phyloP scores from a whole-genome alignment of 768 basidiomycete species.

The Daedalea quercina region DNA sequence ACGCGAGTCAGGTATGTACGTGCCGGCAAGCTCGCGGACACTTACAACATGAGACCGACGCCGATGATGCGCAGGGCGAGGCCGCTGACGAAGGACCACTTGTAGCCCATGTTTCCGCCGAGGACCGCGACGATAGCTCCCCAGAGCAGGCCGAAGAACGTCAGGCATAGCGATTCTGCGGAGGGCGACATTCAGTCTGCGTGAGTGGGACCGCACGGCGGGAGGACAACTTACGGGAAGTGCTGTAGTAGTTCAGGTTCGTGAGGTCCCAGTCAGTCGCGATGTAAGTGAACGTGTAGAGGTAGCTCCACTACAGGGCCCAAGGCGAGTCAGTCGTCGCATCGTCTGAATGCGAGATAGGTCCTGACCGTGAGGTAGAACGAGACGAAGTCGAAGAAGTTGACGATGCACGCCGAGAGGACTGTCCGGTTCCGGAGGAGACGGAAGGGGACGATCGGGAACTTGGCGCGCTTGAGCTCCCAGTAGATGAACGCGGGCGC shows the following conservation, averaged over 20 bases:
- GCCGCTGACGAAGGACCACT: conserved; percentile 33
- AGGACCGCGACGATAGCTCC: conserved; percentile 36
- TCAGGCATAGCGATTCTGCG: conserved; percentile 36
- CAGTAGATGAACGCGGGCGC: conserved; percentile 23
- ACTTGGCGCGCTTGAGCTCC: conserved; percentile 26
- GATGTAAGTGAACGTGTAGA: conserved; percentile 53
- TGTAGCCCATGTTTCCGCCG: conserved; percentile 31
- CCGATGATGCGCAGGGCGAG: conserved; percentile 24
- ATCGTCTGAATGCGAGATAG: neutral
- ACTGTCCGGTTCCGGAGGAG: conserved; percentile 28
- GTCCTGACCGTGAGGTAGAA: conserved; percentile 60
- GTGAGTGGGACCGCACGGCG: neutral
- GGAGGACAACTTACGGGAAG: neutral
- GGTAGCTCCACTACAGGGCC: conserved; percentile 33
- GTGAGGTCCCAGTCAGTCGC: neutral
- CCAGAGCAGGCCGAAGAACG: conserved; percentile 40
- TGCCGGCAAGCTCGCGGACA: conserved; percentile 11
- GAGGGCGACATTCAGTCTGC: conserved; percentile 27
- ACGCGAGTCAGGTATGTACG: conserved; percentile 8
- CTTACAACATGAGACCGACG: conserved; percentile 22
- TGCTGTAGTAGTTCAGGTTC: neutral
- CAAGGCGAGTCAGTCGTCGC: neutral
- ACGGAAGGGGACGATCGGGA: conserved; percentile 28
- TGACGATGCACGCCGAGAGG: conserved; percentile 21
- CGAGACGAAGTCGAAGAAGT: conserved; percentile 32